These are phyloP conservation scores for Beta lomatogona DNA, from an alignment of 179 eudicot species.

Conservation along the genomic window DNA sequence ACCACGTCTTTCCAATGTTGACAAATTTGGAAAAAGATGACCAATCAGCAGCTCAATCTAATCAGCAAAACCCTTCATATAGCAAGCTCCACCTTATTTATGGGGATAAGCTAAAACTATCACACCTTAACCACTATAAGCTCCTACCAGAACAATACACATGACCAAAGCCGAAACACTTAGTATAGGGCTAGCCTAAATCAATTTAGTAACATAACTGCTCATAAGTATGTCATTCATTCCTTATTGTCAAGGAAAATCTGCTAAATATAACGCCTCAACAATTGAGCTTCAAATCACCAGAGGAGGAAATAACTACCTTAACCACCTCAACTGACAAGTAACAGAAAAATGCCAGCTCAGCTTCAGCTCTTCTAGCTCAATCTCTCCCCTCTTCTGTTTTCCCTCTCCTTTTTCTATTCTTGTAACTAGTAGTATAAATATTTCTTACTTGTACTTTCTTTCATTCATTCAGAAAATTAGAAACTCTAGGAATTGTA, in stretches of 20 bases:
- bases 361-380: too few relatives aligned
- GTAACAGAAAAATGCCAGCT: not conserved
- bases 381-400: too few relatives aligned
- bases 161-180: not conserved
- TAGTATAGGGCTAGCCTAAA: not conserved
- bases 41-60: not conserved
- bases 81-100: not conserved
- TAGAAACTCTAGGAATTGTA: too few relatives aligned
- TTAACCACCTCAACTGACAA: not conserved
- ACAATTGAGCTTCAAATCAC: not conserved
- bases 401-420: too few relatives aligned
- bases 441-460: too few relatives aligned
- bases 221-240: not conserved
- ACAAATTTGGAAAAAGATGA: too few relatives aligned
- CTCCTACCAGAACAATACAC: not conserved
- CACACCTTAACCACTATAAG: not conserved
- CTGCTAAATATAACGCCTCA: not conserved
- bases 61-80: constrained; percentile 1
- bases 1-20: too few relatives aligned
- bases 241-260: not conserved
- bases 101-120: not conserved
- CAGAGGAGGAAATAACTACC: too few relatives aligned
- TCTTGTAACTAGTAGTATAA: too few relatives aligned
- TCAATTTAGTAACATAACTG: not conserved
- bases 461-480: too few relatives aligned